These are phyloP conservation scores for Candida smagusa DNA, from an alignment of 1,139 yeast genomes.

Conservation along the genomic window DNA sequence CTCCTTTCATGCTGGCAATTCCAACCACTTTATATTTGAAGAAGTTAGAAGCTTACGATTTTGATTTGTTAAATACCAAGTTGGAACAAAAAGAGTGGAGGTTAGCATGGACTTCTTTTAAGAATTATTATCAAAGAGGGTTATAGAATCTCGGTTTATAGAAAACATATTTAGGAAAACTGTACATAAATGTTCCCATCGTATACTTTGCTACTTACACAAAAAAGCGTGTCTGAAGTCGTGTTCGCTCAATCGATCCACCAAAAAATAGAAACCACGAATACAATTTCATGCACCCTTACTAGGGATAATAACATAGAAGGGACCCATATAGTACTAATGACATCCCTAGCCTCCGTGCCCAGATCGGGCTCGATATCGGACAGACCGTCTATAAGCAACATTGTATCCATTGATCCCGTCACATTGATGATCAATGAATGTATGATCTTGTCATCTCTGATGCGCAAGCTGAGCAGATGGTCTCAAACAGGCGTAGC, in stretches of 20 bases:
- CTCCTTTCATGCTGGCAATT: slow-evolving; percentile 65
- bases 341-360: slow-evolving; percentile 2
- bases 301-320: background rate
- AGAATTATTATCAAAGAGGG: slow-evolving; percentile 44
- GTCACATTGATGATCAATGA: slow-evolving; percentile 83
- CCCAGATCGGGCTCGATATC: slow-evolving; percentile 3
- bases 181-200: background rate
- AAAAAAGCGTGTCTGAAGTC: background rate
- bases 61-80: slow-evolving; percentile 53
- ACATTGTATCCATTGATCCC: slow-evolving; percentile 58
- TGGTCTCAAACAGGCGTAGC: slow-evolving; percentile 88
- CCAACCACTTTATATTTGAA: slow-evolving; percentile 65
- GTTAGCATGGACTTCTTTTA: slow-evolving; percentile 65
- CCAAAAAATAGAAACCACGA: slow-evolving; percentile 1
- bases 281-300: slow-evolving; percentile 3
- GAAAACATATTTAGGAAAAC: background rate
- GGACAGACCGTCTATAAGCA: slow-evolving; percentile 4
- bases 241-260: background rate
- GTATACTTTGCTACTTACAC: background rate
- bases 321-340: slow-evolving; percentile 1
- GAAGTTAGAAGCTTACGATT: slow-evolving; percentile 59
- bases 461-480: slow-evolving; percentile 84
- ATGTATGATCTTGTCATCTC: slow-evolving; percentile 81
- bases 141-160: slow-evolving; percentile 24
- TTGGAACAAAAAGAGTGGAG: slow-evolving; percentile 65